These are phyloP conservation scores for Trichoderma guizhouense DNA, from an alignment of 2,329 filamentous ascomycete species.

Conservation along the genomic window DNA sequence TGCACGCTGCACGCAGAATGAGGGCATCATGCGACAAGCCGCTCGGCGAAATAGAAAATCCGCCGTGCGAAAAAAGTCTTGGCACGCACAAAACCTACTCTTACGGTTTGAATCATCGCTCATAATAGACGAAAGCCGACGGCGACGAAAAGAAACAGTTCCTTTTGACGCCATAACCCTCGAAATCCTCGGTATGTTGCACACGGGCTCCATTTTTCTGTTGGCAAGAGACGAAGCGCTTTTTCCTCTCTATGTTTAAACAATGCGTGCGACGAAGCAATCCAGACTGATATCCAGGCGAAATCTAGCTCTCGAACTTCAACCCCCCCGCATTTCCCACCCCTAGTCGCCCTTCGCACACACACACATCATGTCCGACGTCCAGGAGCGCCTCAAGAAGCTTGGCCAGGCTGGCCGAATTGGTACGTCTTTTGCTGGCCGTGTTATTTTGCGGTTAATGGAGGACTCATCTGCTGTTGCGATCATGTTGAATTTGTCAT, in stretches of 20 bases:
- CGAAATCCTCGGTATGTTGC: conserved; percentile 30
- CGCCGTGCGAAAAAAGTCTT: conserved; percentile 39
- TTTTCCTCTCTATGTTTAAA: not conserved
- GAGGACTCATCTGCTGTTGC: not conserved
- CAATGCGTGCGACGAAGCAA: not conserved
- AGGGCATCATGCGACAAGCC: not conserved
- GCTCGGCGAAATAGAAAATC: conserved; percentile 20
- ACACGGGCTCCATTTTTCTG: not conserved
- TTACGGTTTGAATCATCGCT: conserved; percentile 33
- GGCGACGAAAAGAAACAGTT: conserved; percentile 29
- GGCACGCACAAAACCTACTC: conserved; percentile 45
- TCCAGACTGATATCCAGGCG: conserved; percentile 5
- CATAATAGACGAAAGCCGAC: conserved; percentile 31
- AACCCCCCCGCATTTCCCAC: conserved; percentile 24
- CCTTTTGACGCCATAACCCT: conserved; percentile 28
- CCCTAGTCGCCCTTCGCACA: conserved; percentile 21
- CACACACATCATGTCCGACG: conserved; percentile 49
- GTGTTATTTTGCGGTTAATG: not conserved
- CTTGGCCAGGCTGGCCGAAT: conserved; percentile 55
- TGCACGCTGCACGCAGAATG: not conserved
- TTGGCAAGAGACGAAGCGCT: not conserved
- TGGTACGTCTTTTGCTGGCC: conserved; percentile 52
- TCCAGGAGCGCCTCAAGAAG: conserved; percentile 60
- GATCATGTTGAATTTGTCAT: not conserved
- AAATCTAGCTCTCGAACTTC: conserved; percentile 4